These are phyloP conservation scores for Pleurotus pulmonarius DNA, from an alignment of 768 basidiomycete genomes.

Conservation along the genomic window DNA sequence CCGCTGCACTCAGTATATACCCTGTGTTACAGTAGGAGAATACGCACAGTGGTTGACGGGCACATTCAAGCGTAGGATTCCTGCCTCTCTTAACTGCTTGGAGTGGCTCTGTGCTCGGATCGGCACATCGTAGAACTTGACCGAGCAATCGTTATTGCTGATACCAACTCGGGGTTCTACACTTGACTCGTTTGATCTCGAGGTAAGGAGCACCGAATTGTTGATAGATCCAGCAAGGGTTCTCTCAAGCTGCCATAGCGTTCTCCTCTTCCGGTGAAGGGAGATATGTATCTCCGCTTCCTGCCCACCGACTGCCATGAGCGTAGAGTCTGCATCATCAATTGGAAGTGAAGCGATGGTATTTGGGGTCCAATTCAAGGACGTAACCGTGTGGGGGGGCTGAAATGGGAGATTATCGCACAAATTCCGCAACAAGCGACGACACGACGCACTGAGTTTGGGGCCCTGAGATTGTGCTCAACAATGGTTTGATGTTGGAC, in stretches of 20 bases:
- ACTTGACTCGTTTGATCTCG: slow-evolving; percentile 57
- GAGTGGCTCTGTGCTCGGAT: slow-evolving; percentile 41
- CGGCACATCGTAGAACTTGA: slow-evolving; percentile 79
- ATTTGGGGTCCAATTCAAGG: slow-evolving; percentile 50
- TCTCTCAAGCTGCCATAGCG: slow-evolving; percentile 53
- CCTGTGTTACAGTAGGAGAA: slow-evolving; percentile 4
- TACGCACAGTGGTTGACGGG: slow-evolving; percentile 79
- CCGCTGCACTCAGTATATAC: slow-evolving; percentile 10
- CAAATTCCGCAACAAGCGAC: slow-evolving; percentile 12
- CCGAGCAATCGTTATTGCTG: slow-evolving; percentile 81
- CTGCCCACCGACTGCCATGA: slow-evolving; percentile 62
- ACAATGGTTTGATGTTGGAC: slow-evolving; percentile 49
- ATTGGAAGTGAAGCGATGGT: slow-evolving; percentile 49
- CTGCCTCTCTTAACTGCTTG: slow-evolving; percentile 43
- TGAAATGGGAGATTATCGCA: slow-evolving; percentile 11
- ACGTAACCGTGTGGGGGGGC: slow-evolving; percentile 40
- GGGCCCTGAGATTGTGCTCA: slow-evolving; percentile 53
- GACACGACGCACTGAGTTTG: slow-evolving; percentile 38
- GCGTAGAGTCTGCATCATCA: slow-evolving; percentile 38
- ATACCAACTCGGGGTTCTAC: slow-evolving; percentile 75
- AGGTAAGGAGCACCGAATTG: slow-evolving; percentile 74
- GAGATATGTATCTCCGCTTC: slow-evolving; percentile 66
- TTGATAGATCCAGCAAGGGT: slow-evolving; percentile 70
- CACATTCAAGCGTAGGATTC: slow-evolving; percentile 55
- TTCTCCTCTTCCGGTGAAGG: slow-evolving; percentile 21